Evolutionary conservation across 257 asterid genomes (phyloP), one percentile per base, ranked within the genome.

Genomic region (Cordia subcordata): DNA sequence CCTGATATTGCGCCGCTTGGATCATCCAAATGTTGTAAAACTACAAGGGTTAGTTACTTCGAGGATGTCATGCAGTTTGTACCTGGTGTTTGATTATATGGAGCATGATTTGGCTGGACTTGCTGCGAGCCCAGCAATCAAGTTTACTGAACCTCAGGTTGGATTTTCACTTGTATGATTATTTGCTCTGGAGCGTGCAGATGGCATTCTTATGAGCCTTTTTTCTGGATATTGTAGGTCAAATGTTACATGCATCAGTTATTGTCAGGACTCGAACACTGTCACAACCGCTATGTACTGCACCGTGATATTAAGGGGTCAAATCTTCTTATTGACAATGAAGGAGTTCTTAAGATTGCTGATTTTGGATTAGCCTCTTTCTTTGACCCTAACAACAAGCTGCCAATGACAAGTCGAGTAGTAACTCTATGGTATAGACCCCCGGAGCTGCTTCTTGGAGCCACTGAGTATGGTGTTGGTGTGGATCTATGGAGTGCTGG

Each of bases 401-500:
- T 85, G 65, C 86, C 86, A 10, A 85, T 88, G 96, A 88, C 96
- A 4, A 88, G 93, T 64, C 90, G 96, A 12, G 96, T 88, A 46
- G 96, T 88, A 51, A 88, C 95, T 40, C 82, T 88, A 23, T 88
- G 96, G 96, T 85, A 88, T 65, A 80, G 96, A 66, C 96, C 96
- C 12, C 96, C 96, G 0, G 95, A 88, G 75, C 86, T 88, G 57
- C 96, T 88, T 68, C 88, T 88, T 46, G 96, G 96, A 19, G 95
- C 95, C 39, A 85, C 96, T 1, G 75, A 83, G 49, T 88, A 88
- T 76, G 93, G 96, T 8, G 88, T 88, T 13, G 93, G 96, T n/a
- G 80, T 88, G 58, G 96, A 88, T 72, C 87, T 88, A 59, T 88
- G 96, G 96, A 88, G 96, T 45, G 86, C 95, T 32, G 96, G 96